Evolutionary conservation across 1,139 yeast species (phyloP).

Genomic region (Pichia sp.): DNA sequence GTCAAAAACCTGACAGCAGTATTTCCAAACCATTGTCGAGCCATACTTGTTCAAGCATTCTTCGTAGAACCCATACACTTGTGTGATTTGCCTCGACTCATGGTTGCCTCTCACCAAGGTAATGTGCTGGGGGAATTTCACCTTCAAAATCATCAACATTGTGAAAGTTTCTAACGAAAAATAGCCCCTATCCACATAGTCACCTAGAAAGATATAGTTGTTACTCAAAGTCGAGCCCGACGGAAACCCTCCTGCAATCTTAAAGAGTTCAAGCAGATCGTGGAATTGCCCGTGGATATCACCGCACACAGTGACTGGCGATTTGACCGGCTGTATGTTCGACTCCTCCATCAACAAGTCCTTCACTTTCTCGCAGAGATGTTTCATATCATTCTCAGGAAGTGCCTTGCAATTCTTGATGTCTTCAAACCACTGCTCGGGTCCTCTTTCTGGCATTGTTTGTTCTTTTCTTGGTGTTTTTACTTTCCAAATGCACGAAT

Average conservation of each 20-base stretch:
- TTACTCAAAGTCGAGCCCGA: constrained; percentile 47
- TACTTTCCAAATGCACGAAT: not conserved
- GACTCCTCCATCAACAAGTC: constrained; percentile 89
- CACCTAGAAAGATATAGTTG: constrained; percentile 51
- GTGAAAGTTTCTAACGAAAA: constrained; percentile 91
- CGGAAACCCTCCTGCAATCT: constrained; percentile 94
- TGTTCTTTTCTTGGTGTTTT: not conserved
- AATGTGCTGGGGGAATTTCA: constrained; percentile 77
- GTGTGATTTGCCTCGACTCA: constrained; percentile 92
- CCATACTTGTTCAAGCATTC: constrained; percentile 92
- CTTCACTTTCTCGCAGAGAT: constrained; percentile 88
- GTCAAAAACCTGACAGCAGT: constrained; percentile 95
- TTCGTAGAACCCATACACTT: constrained; percentile 89
- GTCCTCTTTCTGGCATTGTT: constrained; percentile 61
- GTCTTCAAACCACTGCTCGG: constrained; percentile 95
- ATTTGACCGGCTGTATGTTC: constrained; percentile 92
- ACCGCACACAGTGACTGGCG: constrained; percentile 98
- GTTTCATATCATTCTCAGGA: constrained; percentile 93
- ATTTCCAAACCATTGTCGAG: constrained; percentile 95
- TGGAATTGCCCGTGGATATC: constrained; percentile 99
- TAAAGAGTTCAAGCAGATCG: constrained; percentile 83
- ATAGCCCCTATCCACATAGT: constrained; percentile 95
- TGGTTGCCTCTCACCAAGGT: constrained; percentile 92
- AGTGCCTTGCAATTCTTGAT: constrained; percentile 85
- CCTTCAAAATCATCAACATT: constrained; percentile 83